Evolutionary conservation across 495 filamentous ascomycete species (phyloP), one percentile per base, ranked within the genome.

Genomic region (Podospora fimiseda): DNA sequence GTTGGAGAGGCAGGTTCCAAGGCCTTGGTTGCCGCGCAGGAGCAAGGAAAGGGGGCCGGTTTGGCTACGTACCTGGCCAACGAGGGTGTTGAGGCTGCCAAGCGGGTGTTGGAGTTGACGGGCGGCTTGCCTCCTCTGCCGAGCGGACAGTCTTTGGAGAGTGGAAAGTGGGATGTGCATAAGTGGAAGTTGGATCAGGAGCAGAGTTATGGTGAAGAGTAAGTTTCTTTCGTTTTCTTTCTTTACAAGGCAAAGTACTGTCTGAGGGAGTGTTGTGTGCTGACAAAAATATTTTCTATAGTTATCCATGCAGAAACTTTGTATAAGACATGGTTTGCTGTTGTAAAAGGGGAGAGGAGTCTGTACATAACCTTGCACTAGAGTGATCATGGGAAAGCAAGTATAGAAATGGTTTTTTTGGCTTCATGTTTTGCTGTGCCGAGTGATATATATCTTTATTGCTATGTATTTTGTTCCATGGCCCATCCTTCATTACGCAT

Each of bases 1-100:
- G 78, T 94, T 60, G 94, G 93, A 48, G 85, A 95, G 58, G 88
- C 81, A 9, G 93, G 93, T 13, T 69, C 69, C 58, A 88, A 91
- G 74, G 84, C 89, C 65, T 73, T 98, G 46, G 80, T 90, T 9
- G 79, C 78, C n/a, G 82, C 86, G n/a, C 82, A 86, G 74, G 76
- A 91, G 66, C 77, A 90, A 58, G 90, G 87, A 23, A 75, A 84
- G 58, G 51, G 75, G 80, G 53, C 79, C 19, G 85, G 89, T 0
- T 64, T 94, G 36, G 80, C 86, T 14, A 79, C 78, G 22, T 83
- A 82, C 48, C 84, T 92, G 33, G 79, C 89, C 74, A 85, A 86
- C 65, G 71, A 66, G 48, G 79, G 84, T 33, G 77, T 77, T 36
- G 80, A 77, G 61, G 72, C 65, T 48, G 74, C 79, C 15, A 76